Base-by-base conservation (phyloP, 768 basidiomycete genomes). In the Calocybe cyanea region DNA sequence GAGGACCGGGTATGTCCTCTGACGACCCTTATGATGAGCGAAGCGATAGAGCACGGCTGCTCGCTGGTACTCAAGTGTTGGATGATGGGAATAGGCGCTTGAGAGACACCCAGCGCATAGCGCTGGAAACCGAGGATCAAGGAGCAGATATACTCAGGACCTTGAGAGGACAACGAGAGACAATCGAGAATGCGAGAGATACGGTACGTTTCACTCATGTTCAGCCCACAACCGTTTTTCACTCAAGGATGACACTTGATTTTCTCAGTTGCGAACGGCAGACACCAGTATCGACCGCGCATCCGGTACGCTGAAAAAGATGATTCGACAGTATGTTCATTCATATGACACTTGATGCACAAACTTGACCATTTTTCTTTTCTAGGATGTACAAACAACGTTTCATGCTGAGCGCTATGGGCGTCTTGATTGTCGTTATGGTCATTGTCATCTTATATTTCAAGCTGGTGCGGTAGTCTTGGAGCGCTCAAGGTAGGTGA, bases 301-400 rank as follows among this genome's bases (percentile, higher is more conserved):
- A n/a, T 80, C 82, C 3, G 88, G 87, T 3, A 96, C 92, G 17
- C 71, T 97, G 32, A 92, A 83, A 72, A 87, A 85, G 63, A 96
- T 96, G 93, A 85, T 95, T 36, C 71, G 80, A 61, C 83, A 89
- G 94, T 94, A 55, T 59, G 85, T 75, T 7, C 2, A 17, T n/a
- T 14, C 7, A 13, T 31, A 13, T 36, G 25, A 11, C 11, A 28
- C 25, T 5, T 6, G 10, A 14, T 10, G 9, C 2, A 4, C 17
- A 17, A 3, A 20, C 7, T 25, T n/a, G 18, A 25, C 45, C n/a
- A 43, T 30, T 24, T 14, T n/a, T 20, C 41, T 7, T 19, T 3
- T 52, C 2, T 43, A 95, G 93, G 64, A 92, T 92, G 88, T 87
- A 94, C 62, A 87, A 90, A 60, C 92, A 97, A 53, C 83, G 87